Base-by-base conservation (phyloP, 169 alveolate genomes). In the Plasmodium relictum region DNA sequence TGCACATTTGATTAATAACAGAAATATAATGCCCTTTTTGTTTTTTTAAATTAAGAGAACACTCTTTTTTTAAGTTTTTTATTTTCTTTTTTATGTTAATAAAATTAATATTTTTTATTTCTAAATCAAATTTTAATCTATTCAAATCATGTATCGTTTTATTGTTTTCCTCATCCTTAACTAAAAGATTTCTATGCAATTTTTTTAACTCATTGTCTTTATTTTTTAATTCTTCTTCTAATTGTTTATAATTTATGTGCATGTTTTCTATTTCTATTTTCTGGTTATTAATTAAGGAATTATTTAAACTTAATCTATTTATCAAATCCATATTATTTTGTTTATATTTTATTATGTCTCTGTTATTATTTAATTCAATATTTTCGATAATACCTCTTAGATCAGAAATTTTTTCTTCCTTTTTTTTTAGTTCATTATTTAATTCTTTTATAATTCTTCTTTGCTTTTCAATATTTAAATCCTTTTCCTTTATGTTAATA, bases 221-320 rank as follows among this genome's bases (percentile, higher is more conserved):
- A 80, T 80, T 66, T 80, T 42, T 66, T 58, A 80, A 45, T 66
- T 80, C 90, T 58, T 80, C 90, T 56, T 80, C 90, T 59, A 80
- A 48, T 26, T 80, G 90, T 68, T 80, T 80, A 80, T 68, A 80
- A 65, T 80, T 80, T 72, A 80, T 80, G 54, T 80, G 90, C 90
- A 80, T 80, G 52, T 80, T 80, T 80, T 80, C 90, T 8, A 80
- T 80, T 80, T 80, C 90, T 0, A 80, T 80, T 80, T 65, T 80
- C 45, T 80, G 90, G 31, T 63, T 80, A 56, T 80, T 80, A 72
- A 80, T 80, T 10, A 80, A 18, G 10, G 90, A 80, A 26, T 66
- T 69, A 56, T 80, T 80, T 80, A 80, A 59, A 16, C 83, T 80
- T 52, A 80, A 45, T 18, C 83, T 20, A 31, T 80, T 80, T 54